Percentiles rank a stretch among this genome's conserved stretches.
Evolutionary conservation across 305 asterid genomes (phyloP).

Genomic region (Fraxinus greggii): DNA sequence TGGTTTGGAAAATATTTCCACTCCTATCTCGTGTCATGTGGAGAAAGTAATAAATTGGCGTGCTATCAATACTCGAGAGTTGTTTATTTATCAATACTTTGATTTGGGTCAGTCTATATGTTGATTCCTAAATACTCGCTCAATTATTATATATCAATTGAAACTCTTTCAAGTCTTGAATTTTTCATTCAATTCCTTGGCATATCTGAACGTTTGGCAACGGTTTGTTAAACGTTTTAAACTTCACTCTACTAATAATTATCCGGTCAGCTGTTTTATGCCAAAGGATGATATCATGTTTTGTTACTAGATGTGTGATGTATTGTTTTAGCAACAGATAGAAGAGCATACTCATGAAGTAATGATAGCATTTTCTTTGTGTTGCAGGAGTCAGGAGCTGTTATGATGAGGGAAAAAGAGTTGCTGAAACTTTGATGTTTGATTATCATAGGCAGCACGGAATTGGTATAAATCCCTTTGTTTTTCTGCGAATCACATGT

Average conservation of each 20-base stretch:
- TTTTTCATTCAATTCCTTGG: neutral
- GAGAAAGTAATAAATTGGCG: neutral
- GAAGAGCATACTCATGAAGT: neutral
- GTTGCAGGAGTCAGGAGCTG: constrained; percentile 96
- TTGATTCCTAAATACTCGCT: neutral
- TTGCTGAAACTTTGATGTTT: constrained; percentile 98
- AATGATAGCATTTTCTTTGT: neutral
- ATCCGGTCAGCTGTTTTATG: neutral
- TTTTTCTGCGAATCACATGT: neutral
- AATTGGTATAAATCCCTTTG: constrained; percentile 48
- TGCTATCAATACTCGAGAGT: neutral
- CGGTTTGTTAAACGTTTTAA: neutral
- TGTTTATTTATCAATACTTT: neutral
- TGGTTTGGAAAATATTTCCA: neutral
- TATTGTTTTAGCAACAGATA: neutral
- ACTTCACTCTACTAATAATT: neutral
- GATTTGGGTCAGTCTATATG: neutral
- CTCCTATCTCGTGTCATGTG: neutral
- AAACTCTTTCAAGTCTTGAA: neutral
- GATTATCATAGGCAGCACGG: constrained; percentile 99
- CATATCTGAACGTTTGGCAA: neutral
- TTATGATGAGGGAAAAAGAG: constrained; percentile 97
- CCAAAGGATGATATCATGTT: neutral
- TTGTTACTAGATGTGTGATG: neutral
- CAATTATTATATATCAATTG: neutral